These are phyloP conservation scores for Dipteronia sinensis DNA, from an alignment of 345 rosid species.

Conservation along the genomic window DNA sequence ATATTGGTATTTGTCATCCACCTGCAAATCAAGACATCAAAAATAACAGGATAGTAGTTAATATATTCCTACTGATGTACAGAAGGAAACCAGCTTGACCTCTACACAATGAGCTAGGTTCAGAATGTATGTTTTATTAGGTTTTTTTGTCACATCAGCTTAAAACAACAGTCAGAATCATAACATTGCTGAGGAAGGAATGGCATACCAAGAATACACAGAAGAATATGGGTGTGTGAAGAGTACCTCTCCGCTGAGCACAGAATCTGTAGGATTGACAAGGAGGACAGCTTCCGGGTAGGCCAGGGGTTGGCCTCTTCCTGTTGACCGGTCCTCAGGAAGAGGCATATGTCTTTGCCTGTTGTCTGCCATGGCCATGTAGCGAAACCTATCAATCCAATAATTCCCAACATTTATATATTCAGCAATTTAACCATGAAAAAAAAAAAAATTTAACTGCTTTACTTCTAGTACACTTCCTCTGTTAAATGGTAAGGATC, in stretches of 20 bases:
- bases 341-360: conserved; percentile 88
- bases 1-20: conserved; percentile 96
- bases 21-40: conserved; percentile 46
- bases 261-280: conserved; percentile 66
- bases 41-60: conserved; percentile 3
- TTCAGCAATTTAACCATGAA: not conserved
- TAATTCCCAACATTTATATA: conserved; percentile 4
- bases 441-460: not conserved
- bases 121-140: conserved; percentile 10
- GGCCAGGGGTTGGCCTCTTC: conserved; percentile 69
- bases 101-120: conserved; percentile 2
- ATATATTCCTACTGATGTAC: conserved; percentile 1
- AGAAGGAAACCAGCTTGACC: conserved; percentile 7
- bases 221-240: conserved; percentile 18
- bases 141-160: not conserved
- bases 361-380: conserved; percentile 87
- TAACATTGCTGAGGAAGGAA: not conserved
- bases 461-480: not conserved
- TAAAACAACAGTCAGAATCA: not conserved
- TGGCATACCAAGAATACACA: not conserved
- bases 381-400: conserved; percentile 68
- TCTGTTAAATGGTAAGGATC: not conserved
- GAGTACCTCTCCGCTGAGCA: conserved; percentile 71
- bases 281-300: conserved; percentile 87
- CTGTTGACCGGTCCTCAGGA: conserved; percentile 72